phyloP scores from a whole-genome alignment of 768 basidiomycete species.

The Pleurotus ostreatus region DNA sequence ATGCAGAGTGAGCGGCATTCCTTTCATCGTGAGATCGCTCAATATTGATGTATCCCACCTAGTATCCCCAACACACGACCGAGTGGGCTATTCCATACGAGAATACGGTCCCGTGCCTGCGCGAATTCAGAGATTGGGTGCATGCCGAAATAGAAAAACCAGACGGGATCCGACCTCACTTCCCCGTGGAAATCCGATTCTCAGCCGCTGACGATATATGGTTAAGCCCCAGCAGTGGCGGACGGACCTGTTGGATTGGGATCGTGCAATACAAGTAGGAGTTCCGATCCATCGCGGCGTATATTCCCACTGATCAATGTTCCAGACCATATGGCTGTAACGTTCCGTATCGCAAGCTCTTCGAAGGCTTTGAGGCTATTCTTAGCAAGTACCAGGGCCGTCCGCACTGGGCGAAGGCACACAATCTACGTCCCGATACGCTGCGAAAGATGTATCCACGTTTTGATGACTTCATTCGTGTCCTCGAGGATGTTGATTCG shows the following conservation, averaged over 20 bases:
- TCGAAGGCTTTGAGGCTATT: constrained; percentile 72
- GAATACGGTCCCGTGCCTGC: constrained; percentile 61
- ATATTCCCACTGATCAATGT: neutral
- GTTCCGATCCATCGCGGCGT: constrained; percentile 4
- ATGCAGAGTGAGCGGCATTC: constrained; percentile 62
- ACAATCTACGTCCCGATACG: constrained; percentile 59
- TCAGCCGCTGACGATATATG: constrained; percentile 88
- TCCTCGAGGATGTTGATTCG: constrained; percentile 71
- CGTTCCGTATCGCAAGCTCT: constrained; percentile 77
- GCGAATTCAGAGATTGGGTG: constrained; percentile 70
- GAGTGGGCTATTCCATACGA: constrained; percentile 90
- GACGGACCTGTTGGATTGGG: constrained; percentile 90
- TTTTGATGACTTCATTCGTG: constrained; percentile 71
- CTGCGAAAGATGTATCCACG: constrained; percentile 73
- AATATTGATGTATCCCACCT: constrained; percentile 7
- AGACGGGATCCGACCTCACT: constrained; percentile 81
- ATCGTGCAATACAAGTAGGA: constrained; percentile 93
- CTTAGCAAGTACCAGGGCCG: constrained; percentile 67
- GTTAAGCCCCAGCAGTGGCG: constrained; percentile 84
- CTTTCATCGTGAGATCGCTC: neutral
- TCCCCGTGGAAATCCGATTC: constrained; percentile 90
- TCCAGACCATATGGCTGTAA: constrained; percentile 82
- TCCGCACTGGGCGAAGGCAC: constrained; percentile 97
- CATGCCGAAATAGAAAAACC: constrained; percentile 61
- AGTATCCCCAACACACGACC: constrained; percentile 92